These are phyloP conservation scores for Parathielavia hyrcaniae DNA, from an alignment of 495 filamentous ascomycete species.

Conservation along the genomic window DNA sequence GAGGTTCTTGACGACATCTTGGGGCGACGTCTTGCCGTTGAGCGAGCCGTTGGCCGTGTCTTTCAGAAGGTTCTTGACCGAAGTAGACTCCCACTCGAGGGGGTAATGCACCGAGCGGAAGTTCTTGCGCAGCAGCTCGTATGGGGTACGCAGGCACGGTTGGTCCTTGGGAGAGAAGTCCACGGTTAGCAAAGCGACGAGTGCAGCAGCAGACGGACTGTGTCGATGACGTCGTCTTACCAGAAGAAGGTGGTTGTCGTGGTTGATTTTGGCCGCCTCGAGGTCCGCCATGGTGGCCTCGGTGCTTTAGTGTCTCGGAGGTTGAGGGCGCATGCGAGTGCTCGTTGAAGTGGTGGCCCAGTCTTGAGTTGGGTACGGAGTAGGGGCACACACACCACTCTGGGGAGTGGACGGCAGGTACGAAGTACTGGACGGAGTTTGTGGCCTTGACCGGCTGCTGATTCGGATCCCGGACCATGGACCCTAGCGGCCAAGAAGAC, in stretches of 20 bases:
- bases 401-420: too few relatives aligned
- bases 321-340: background rate
- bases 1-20: conserved; percentile 67
- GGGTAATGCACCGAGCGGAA: conserved; percentile 80
- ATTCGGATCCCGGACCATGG: too few relatives aligned
- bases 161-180: conserved; percentile 60
- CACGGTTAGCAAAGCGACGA: background rate
- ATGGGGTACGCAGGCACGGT: conserved; percentile 84
- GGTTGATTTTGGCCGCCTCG: conserved; percentile 41
- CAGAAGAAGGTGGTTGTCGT: conserved; percentile 45
- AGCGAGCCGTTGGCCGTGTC: conserved; percentile 61
- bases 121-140: conserved; percentile 86
- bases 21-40: conserved; percentile 51
- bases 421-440: too few relatives aligned
- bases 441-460: too few relatives aligned
- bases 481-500: too few relatives aligned
- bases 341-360: background rate
- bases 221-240: conserved; percentile 29
- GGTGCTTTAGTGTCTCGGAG: background rate
- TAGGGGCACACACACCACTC: too few relatives aligned
- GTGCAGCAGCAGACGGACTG: background rate
- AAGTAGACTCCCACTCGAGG: conserved; percentile 70
- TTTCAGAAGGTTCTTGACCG: conserved; percentile 63
- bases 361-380: too few relatives aligned
- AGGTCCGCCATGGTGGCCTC: conserved; percentile 39